Conservation (phyloP, 371 early-diverging fungal genomes). For the Globomyces sp. region DNA sequence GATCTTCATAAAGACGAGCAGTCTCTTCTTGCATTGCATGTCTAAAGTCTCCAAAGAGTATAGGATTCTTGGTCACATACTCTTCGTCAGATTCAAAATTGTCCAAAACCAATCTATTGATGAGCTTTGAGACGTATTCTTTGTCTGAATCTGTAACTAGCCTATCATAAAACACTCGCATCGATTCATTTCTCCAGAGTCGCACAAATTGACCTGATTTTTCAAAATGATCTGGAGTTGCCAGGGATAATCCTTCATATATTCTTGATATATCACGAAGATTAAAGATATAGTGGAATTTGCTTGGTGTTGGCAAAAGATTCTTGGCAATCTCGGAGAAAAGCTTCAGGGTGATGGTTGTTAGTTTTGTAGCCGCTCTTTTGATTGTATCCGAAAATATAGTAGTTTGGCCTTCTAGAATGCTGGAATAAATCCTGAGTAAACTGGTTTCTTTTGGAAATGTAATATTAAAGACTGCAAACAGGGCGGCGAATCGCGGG, state of each 20-base stretch:
- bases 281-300: constrained; percentile 65
- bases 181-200: constrained; percentile 55
- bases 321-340: constrained; percentile 50
- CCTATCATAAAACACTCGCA: constrained; percentile 58
- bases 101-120: constrained; percentile 49
- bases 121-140: constrained; percentile 48
- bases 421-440: constrained; percentile 49
- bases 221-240: constrained; percentile 53
- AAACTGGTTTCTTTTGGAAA: constrained; percentile 55
- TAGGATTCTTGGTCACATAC: constrained; percentile 48
- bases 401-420: constrained; percentile 50
- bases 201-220: constrained; percentile 43
- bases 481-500: constrained; percentile 55
- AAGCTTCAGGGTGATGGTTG: constrained; percentile 44
- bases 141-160: constrained; percentile 51
- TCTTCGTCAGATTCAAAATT: constrained; percentile 53
- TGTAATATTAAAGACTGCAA: constrained; percentile 57
- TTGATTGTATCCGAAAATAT: constrained; percentile 45
- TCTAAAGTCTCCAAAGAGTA: constrained; percentile 58
- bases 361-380: constrained; percentile 37
- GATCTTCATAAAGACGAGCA: constrained; percentile 55
- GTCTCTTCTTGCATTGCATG: constrained; percentile 57
- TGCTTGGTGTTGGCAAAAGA: constrained; percentile 57
- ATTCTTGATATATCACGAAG: constrained; percentile 61
- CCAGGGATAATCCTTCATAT: constrained; percentile 51